These are phyloP conservation scores for Saccharomyces hybrid DNA, from an alignment of 1,139 yeast species.

Conservation along the genomic window DNA sequence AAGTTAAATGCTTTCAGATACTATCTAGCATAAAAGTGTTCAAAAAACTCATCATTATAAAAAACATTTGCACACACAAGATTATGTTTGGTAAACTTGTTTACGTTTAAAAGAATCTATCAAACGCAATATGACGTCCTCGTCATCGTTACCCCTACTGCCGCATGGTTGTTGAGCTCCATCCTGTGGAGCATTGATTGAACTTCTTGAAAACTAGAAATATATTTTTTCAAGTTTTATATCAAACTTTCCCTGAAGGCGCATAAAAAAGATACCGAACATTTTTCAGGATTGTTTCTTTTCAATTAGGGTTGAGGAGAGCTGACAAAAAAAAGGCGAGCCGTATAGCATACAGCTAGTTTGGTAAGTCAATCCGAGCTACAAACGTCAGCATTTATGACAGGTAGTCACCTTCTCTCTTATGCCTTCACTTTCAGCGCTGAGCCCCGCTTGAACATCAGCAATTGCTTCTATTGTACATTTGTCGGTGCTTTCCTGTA, in stretches of 20 bases:
- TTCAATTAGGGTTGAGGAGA: neutral
- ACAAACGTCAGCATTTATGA: no score
- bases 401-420: no score
- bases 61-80: neutral
- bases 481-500: no score
- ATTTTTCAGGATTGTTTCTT: neutral
- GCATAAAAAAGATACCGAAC: neutral
- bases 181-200: no score
- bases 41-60: neutral
- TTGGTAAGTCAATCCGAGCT: no score
- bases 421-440: no score
- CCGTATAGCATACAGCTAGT: no score
- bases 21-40: slow-evolving; percentile 29
- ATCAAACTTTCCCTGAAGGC: neutral
- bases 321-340: no score
- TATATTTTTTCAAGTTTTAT: no score
- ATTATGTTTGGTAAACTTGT: neutral
- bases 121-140: neutral
- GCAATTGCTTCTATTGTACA: no score
- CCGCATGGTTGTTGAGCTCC: neutral
- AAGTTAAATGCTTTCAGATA: slow-evolving; percentile 27
- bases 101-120: neutral
- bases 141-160: neutral
- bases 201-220: no score
- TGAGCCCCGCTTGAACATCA: no score